These are phyloP conservation scores for Naganishia cerealis DNA, from an alignment of 1,284 basidiomycete genomes.

Conservation along the genomic window DNA sequence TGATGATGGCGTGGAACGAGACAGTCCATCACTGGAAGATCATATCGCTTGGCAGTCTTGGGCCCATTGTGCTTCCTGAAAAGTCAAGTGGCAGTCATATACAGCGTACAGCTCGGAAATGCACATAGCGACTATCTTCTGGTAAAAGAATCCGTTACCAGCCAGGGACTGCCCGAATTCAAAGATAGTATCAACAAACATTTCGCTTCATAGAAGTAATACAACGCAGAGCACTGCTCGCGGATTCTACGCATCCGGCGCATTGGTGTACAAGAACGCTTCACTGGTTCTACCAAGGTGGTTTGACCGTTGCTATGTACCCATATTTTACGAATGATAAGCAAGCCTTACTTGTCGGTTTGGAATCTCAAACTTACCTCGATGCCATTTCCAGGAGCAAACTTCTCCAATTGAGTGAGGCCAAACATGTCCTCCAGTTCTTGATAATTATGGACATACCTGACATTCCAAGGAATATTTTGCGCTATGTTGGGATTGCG, in stretches of 20 bases:
- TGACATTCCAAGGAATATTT: conserved; percentile 2
- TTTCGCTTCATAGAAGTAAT: not conserved
- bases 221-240: not conserved
- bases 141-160: too few relatives aligned
- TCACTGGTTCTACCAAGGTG: not conserved
- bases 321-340: not conserved
- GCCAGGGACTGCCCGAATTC: too few relatives aligned
- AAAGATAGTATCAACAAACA: not conserved
- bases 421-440: conserved; percentile 11
- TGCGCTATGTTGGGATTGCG: not conserved
- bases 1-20: too few relatives aligned
- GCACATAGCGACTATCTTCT: too few relatives aligned
- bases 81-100: too few relatives aligned
- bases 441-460: not conserved
- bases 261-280: conserved; percentile 6
- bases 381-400: conserved; percentile 18
- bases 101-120: too few relatives aligned
- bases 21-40: too few relatives aligned
- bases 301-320: conserved; percentile 9
- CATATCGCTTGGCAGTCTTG: too few relatives aligned
- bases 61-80: too few relatives aligned
- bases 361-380: conserved; percentile 4
- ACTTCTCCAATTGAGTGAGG: conserved; percentile 5
- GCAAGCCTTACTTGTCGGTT: not conserved
- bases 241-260: not conserved